phyloP scores from a whole-genome alignment of 495 filamentous ascomycete genomes.

The Tuber melanosporum region DNA sequence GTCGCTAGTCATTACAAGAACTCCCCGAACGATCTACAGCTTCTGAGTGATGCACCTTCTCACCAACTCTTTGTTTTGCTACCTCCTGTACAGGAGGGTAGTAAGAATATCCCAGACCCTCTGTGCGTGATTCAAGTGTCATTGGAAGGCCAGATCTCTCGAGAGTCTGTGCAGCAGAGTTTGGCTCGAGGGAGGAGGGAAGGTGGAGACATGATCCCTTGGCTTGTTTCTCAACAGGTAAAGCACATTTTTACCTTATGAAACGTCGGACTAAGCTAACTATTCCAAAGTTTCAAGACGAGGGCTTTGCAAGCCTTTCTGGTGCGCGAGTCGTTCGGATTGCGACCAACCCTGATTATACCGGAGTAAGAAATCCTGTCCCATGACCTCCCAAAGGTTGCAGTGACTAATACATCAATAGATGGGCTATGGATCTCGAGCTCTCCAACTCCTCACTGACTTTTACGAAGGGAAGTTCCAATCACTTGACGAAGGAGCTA shows the following conservation, averaged over 20 bases:
- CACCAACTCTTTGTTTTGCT: conserved; percentile 95
- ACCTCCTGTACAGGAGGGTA: conserved; percentile 72
- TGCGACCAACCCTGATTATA: conserved; percentile 91
- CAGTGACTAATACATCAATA: conserved; percentile 32
- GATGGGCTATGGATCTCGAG: conserved; percentile 92
- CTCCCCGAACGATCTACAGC: conserved; percentile 91
- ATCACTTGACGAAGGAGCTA: conserved; percentile 60
- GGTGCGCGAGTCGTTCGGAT: conserved; percentile 91
- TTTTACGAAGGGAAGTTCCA: conserved; percentile 96
- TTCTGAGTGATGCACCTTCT: conserved; percentile 95
- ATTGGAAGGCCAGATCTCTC: conserved; percentile 89
- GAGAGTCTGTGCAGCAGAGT: conserved; percentile 80
- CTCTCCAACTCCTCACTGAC: conserved; percentile 74
- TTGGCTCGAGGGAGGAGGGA: conserved; percentile 83
- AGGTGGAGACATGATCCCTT: conserved; percentile 92
- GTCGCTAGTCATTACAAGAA: conserved; percentile 99
- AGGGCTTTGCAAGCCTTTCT: conserved; percentile 87
- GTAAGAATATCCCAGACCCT: conserved; percentile 77
- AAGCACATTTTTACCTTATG: background rate
- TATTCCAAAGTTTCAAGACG: conserved; percentile 69
- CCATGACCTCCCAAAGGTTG: background rate
- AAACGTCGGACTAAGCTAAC: background rate
- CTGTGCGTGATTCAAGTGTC: conserved; percentile 92
- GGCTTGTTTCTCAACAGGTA: conserved; percentile 87
- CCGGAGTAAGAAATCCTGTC: conserved; percentile 37